Percentiles rank a stretch among this genome's conserved stretches.
These are phyloP conservation scores for Aspergillus udagawae DNA, from an alignment of 2,329 filamentous ascomycete species.

Conservation along the genomic window DNA sequence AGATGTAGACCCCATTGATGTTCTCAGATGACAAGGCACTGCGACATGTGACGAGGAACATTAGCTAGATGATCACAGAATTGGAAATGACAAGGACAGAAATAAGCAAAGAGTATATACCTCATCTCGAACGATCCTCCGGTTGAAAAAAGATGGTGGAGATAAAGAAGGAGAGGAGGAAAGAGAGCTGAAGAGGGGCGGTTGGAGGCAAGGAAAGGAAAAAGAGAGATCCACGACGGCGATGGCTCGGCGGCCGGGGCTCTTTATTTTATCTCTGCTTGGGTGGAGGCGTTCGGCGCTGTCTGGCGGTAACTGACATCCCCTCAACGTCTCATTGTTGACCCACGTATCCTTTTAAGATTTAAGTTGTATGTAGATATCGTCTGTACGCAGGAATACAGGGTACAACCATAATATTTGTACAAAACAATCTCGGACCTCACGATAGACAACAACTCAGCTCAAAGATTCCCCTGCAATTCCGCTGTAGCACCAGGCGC, in stretches of 20 bases:
- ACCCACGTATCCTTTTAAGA: neutral
- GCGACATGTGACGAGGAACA: slow-evolving; percentile 11
- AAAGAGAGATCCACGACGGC: slow-evolving; percentile 4
- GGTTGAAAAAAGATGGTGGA: neutral
- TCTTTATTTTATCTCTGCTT: neutral
- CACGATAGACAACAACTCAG: neutral
- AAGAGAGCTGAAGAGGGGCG: neutral
- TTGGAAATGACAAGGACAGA: neutral
- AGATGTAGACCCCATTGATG: slow-evolving; percentile 77
- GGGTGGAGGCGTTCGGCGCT: neutral
- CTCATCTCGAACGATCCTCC: slow-evolving; percentile 25
- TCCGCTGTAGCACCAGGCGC: neutral
- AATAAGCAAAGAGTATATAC: slow-evolving; percentile 14
- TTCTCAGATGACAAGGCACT: slow-evolving; percentile 48
- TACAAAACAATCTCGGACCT: neutral
- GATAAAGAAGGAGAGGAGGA: slow-evolving; percentile 1
- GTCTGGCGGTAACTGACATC: neutral
- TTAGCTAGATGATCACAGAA: neutral
- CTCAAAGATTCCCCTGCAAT: neutral
- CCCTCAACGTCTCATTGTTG: neutral
- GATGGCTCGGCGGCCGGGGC: neutral
- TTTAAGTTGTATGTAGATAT: neutral
- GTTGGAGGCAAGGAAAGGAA: slow-evolving; percentile 3
- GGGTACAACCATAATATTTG: neutral
- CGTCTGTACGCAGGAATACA: neutral